phyloP scores from a whole-genome alignment of 169 alveolate species.

The Cryptosporidium parvum region DNA sequence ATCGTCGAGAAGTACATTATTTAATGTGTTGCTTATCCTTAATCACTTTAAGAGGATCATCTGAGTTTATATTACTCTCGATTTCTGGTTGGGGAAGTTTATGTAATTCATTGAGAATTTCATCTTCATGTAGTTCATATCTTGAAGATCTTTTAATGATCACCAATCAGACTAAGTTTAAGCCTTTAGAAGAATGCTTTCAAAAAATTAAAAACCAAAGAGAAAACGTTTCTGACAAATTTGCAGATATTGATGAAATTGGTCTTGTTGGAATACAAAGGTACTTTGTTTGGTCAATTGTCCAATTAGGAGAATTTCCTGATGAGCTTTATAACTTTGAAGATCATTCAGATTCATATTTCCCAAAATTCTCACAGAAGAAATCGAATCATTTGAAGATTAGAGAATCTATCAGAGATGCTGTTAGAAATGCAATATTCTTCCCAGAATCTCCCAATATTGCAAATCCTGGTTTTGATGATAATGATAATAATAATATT shows the following conservation, averaged over 20 bases:
- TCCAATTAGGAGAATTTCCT: conserved; percentile 52
- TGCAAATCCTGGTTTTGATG: neutral
- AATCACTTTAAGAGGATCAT: conserved; percentile 13
- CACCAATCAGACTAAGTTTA: neutral
- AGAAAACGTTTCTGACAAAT: neutral
- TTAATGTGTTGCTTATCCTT: conserved; percentile 3
- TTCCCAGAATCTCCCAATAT: conserved; percentile 16
- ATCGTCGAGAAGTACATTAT: conserved; percentile 2
- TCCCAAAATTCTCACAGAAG: neutral
- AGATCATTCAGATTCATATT: neutral
- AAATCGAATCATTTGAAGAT: conserved; percentile 23
- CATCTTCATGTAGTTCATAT: conserved; percentile 20
- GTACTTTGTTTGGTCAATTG: conserved; percentile 59
- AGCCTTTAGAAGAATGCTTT: neutral
- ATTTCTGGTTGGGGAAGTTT: conserved; percentile 66
- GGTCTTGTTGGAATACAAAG: conserved; percentile 43
- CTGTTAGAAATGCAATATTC: conserved; percentile 46
- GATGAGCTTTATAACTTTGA: conserved; percentile 4
- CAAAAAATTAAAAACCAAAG: neutral
- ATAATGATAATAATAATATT: neutral
- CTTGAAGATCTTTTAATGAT: neutral
- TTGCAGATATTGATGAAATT: conserved; percentile 5
- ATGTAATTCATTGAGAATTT: conserved; percentile 22
- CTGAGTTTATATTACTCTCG: conserved; percentile 7
- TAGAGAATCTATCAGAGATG: conserved; percentile 44